Evolutionary conservation across 2,329 filamentous ascomycete species (phyloP), one percentile per base, ranked within the genome.

Genomic region (Knoxdaviesia capensis): DNA sequence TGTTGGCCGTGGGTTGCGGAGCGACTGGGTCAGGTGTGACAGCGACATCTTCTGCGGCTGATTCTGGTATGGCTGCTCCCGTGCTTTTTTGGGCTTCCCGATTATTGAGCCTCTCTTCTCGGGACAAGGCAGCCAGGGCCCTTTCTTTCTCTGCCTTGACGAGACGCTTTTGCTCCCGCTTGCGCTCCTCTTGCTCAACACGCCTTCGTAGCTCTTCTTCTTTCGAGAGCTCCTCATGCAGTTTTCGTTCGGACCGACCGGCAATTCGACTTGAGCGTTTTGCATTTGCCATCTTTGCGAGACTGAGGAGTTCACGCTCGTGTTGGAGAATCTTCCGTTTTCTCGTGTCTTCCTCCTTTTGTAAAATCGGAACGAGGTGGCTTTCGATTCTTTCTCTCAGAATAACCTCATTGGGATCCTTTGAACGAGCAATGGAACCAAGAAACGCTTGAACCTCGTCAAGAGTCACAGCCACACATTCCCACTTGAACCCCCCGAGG

Each of bases 181-280:
- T 50, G 9, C 51, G 52, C 20, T 20, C 20, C 20, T 20, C 20
- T 20, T 20, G 20, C 20, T 20, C 20, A 63, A 41, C 69, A 67
- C 46, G 67, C 68, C 59, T 72, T 80, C 43, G 69, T 28, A 53
- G 72, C 50, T 83, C 75, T 38, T 79, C 80, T 53, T 87, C 80
- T 7, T 68, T 74, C 11, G 68, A 69, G 49, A 80, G 71, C 45
- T 84, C 77, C 39, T 88, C 77, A 46, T 80, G 67, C 50, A 74
- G 78, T 52, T 86, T 81, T 48, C 75, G 79, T 54, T 94, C 86
- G 33, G 76, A 64, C 54, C 85, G 92, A 48, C 72, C 71, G 11
- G 88, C 87, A 49, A 98, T 74, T 47, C 90, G 76, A 52, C 84
- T 93, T 1, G 90, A 98, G 47, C 90, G 70, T 61, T 98, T 98